Evolutionary conservation across 345 rosid genomes (phyloP).

Genomic region (Citrus unshiu): DNA sequence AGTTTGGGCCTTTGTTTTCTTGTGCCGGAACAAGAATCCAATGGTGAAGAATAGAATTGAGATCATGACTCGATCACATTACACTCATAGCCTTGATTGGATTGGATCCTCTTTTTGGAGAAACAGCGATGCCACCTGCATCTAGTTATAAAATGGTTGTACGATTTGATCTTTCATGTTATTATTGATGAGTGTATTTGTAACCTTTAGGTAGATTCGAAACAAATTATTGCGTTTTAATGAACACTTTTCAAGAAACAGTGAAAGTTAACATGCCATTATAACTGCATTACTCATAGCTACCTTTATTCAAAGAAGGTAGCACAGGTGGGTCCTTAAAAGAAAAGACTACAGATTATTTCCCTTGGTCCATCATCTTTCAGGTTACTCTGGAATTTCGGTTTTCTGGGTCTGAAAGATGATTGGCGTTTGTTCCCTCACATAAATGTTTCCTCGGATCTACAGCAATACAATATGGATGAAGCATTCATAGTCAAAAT

Average conservation of each 20-base stretch:
- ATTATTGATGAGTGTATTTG: neutral
- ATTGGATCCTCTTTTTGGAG: neutral
- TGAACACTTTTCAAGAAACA: neutral
- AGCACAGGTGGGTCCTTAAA: neutral
- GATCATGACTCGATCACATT: neutral
- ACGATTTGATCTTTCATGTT: neutral
- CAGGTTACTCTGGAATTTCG: neutral
- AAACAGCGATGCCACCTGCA: neutral
- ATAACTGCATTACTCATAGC: neutral
- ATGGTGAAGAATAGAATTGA: neutral
- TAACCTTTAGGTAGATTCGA: neutral
- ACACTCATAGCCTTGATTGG: neutral
- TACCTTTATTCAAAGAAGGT: neutral
- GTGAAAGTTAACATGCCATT: neutral
- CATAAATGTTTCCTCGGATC: neutral
- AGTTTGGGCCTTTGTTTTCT: slow-evolving; percentile 3
- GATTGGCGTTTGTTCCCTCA: neutral
- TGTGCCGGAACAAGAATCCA: neutral
- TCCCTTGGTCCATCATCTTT: neutral
- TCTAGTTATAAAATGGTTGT: neutral
- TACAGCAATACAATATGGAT: neutral
- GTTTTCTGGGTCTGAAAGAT: neutral
- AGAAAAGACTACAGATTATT: neutral
- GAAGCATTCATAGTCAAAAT: neutral
- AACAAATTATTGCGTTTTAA: neutral